Percentiles rank a stretch among this genome's conserved stretches.
Evolutionary conservation across 208 protist species (phyloP).

Genomic region (Porcisia hertigi): DNA sequence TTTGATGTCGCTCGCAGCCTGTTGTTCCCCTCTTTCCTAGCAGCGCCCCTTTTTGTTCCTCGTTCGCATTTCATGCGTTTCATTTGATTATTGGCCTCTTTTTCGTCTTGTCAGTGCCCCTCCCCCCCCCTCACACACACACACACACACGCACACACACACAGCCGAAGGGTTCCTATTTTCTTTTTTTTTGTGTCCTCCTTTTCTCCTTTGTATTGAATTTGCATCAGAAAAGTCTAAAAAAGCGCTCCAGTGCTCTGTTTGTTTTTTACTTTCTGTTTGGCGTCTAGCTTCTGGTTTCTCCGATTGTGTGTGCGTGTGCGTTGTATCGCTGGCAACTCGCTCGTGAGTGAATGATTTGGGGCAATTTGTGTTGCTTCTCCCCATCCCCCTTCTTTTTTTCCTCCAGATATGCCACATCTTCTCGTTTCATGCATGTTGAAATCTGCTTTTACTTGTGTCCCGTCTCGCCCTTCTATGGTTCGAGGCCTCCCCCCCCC

Average conservation of each 20-base stretch:
- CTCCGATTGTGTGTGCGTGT: background rate
- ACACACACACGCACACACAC: background rate
- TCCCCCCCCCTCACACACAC: background rate
- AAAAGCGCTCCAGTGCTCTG: too few species aligned
- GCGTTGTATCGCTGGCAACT: background rate
- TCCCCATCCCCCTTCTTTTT: background rate
- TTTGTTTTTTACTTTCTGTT: background rate
- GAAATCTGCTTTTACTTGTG: conserved; percentile 3
- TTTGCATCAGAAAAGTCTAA: too few species aligned
- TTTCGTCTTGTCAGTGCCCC: background rate
- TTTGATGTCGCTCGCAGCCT: too few species aligned
- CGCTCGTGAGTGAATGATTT: background rate
- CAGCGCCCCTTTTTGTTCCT: too few species aligned
- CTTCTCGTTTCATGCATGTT: background rate
- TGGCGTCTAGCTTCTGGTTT: background rate
- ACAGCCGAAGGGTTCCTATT: background rate
- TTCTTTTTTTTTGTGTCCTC: background rate
- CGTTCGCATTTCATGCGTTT: too few species aligned
- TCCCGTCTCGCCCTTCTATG: background rate
- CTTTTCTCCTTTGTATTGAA: too few species aligned
- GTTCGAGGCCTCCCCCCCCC: background rate
- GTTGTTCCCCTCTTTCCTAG: too few species aligned
- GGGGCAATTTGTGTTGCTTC: too few species aligned
- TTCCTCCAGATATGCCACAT: background rate
- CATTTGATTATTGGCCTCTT: background rate